A percentile compares a stretch with the other conserved stretches of the same genome.
Conservation (phyloP, 352 stramenopile genomes). For the Phytopythium sindhum region DNA sequence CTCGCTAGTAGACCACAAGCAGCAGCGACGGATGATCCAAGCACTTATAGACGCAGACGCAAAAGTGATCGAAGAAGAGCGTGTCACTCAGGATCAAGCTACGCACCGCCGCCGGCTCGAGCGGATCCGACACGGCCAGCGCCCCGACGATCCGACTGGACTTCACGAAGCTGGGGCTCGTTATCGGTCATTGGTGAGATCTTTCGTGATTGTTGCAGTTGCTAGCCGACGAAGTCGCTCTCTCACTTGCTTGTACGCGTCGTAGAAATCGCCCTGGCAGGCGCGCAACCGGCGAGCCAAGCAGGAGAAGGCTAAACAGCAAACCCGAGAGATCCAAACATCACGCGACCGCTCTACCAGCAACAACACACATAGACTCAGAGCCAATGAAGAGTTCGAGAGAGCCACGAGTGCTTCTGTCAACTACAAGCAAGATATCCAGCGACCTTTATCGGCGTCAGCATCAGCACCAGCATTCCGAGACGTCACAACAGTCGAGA, state of each 20-base stretch:
- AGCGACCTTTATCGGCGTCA: background rate
- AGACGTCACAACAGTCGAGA: constrained; percentile 64
- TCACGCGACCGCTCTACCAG: background rate
- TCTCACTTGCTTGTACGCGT: background rate
- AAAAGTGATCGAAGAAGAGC: constrained; percentile 67
- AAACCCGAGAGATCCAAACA: background rate
- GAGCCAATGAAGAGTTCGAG: background rate
- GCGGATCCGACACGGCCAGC: constrained; percentile 18
- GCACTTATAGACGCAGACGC: constrained; percentile 64
- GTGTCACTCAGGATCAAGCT: constrained; percentile 50
- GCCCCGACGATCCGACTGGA: constrained; percentile 8
- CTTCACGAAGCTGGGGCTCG: background rate
- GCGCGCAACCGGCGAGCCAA: constrained; percentile 57
- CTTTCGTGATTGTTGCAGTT: background rate
- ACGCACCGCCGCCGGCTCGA: constrained; percentile 53
- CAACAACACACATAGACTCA: background rate
- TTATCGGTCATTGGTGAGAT: background rate
- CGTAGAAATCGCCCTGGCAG: constrained; percentile 66
- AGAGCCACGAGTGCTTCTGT: background rate
- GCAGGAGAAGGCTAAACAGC: constrained; percentile 12
- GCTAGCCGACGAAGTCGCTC: constrained; percentile 6
- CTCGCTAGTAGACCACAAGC: constrained; percentile 40
- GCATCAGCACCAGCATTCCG: constrained; percentile 19
- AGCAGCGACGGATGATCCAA: constrained; percentile 66
- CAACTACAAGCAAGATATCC: background rate